Conservation (phyloP, 2,329 filamentous ascomycete genomes). For the Ploettnerulaceae sp. region DNA sequence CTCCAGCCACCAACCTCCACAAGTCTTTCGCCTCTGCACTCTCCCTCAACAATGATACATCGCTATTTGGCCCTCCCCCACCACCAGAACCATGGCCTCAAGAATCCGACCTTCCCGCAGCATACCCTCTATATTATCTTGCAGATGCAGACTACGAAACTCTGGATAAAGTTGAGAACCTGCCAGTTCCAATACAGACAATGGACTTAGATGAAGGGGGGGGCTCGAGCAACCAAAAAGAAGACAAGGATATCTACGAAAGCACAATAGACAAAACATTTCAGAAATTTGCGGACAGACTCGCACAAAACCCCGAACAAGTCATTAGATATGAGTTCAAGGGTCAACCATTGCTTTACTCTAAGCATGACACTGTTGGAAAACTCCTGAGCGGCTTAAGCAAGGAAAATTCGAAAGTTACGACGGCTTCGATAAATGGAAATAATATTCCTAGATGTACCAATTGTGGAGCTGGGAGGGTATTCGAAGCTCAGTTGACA, state of each 20-base stretch:
- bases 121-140: constrained; percentile 75
- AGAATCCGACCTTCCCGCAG: constrained; percentile 54
- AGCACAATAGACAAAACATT: constrained; percentile 70
- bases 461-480: constrained; percentile 68
- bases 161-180: constrained; percentile 55
- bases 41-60: constrained; percentile 57
- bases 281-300: constrained; percentile 72
- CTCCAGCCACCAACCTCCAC: constrained; percentile 39
- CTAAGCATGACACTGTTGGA: constrained; percentile 69
- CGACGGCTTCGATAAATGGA: constrained; percentile 24
- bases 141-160: constrained; percentile 90
- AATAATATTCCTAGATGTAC: constrained; percentile 66
- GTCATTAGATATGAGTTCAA: constrained; percentile 75
- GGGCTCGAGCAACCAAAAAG: constrained; percentile 40
- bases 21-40: constrained; percentile 71
- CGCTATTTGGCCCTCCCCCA: constrained; percentile 31
- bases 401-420: constrained; percentile 24
- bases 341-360: constrained; percentile 73
- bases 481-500: constrained; percentile 89
- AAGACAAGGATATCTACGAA: constrained; percentile 70
- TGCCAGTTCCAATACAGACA: constrained; percentile 44
- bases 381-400: constrained; percentile 45
- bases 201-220: constrained; percentile 45
- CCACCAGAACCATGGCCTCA: constrained; percentile 72
- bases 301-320: constrained; percentile 78